Percentiles rank a stretch among this genome's conserved stretches.
phyloP scores from a whole-genome alignment of 169 alveolate species.

The Sarcocystis neurona region DNA sequence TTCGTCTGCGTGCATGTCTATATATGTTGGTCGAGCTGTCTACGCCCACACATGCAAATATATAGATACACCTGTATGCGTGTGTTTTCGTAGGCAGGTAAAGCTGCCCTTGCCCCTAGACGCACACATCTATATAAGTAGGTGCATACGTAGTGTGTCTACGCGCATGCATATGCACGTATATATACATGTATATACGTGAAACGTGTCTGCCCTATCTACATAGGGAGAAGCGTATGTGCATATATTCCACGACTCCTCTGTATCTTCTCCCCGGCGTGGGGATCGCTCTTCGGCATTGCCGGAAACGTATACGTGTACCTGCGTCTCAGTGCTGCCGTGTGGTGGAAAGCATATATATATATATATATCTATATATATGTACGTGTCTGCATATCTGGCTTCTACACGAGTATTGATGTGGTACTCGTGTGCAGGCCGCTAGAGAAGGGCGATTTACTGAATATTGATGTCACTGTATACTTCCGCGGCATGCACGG shows the following conservation, averaged over 20 bases:
- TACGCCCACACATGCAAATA: no score
- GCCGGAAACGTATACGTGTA: neutral
- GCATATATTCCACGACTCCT: no score
- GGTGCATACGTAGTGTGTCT: no score
- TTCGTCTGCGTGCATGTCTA: no score
- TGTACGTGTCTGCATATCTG: neutral
- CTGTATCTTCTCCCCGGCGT: neutral
- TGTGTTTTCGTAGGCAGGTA: no score
- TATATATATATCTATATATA: neutral
- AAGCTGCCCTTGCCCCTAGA: no score
- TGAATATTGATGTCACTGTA: constrained; percentile 86
- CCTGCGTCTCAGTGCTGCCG: neutral
- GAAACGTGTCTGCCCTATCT: no score
- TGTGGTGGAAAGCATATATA: neutral
- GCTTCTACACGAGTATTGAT: neutral
- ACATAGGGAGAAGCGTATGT: neutral
- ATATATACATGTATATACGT: neutral
- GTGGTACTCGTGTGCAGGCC: constrained; percentile 55
- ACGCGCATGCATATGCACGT: neutral
- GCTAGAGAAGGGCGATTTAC: constrained; percentile 93
- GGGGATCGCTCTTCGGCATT: neutral
- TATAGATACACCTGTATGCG: no score
- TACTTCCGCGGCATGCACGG: constrained; percentile 85
- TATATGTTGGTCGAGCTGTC: no score
- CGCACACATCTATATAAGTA: no score